Base-by-base conservation (phyloP, 495 filamentous ascomycete species). In the Aeminium ludgeri region DNA sequence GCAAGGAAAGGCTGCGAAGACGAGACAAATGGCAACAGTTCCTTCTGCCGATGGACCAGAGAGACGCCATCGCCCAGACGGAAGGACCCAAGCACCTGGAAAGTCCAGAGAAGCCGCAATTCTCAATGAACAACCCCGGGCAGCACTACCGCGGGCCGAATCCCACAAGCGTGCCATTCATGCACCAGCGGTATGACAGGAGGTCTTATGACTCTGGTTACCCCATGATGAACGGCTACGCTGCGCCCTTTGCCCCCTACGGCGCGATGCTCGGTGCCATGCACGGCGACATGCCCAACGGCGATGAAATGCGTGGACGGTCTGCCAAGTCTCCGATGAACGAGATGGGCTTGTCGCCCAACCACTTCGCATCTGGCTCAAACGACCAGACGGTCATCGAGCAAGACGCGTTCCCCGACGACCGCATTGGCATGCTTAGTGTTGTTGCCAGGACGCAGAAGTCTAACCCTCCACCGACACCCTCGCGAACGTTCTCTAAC, bases 11-110 rank as follows among this genome's bases (percentile, higher is more conserved):
- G n/a, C 51, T 97, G 38, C 78, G 89, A n/a, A 69, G 69, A 30
- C 68, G 69, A 20, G 71, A 86, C 6, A 74, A 71, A 5, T 95
- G 86, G 84, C 63, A 80, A 40, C 72, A 75, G 43, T 97, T 82
- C 73, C 69, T 93, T 10, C 59, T 95, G 38, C 61, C 59, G 20
- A 56, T 76, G 33, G 65, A 70, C 19, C 64, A 74, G 42, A 73
- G 78, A 37, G 71, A 80, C 41, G 59, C 66, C 10, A 62, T 65
- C 15, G 76, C 73, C 13, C 70, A 73, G 55, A 71, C 73, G 41
- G 66, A 72, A 23, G 73, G 72, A n/a, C 67, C 70, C 20, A 45
- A 55, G 12, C 51, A 62, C 13, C 32, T 64, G 0, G 51, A 58
- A 1, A 42, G 41, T 36, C 59, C 60, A 10, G 50, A 55, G n/a